Base-by-base conservation (phyloP, 106 monocot species). In the Posidonia australis region DNA sequence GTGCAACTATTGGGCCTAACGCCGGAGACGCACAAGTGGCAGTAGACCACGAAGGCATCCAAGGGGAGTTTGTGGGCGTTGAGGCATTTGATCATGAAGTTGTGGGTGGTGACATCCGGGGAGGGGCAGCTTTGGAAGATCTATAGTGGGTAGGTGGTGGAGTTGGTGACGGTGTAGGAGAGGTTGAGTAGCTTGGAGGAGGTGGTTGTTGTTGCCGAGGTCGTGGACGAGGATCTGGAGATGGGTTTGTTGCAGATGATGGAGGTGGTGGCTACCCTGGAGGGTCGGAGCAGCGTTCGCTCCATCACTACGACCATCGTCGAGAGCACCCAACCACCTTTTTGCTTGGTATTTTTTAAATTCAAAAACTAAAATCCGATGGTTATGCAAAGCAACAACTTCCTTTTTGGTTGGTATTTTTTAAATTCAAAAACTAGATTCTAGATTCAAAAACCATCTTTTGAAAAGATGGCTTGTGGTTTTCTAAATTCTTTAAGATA, bases 1-100 rank as follows among this genome's bases (percentile, higher is more conserved):
- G 80, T 87, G 76, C 69, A 82, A 52, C 68, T 62, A 63, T 83
- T 77, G 31, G 78, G 80, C 10, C 26, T 52, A 27, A 74, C 3
- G 31, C 71, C 72, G n/a, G 44, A 57, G 22, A 62, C 22, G 17
- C 26, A 44, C 64, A 74, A 51, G 42, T 42, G 60, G 42, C 20
- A 23, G 51, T 67, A 74, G 9, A 32, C 17, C 13, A 30, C 26
- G 26, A 67, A 53, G 51, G 74, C 74, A 6, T 24, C 19, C 5
- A 5, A 5, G 1, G 58, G 66, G 43, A 17, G 10, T 12, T 28
- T 53, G 47, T 30, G 29, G 4, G 13, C 46, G 36, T 54, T 54
- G 51, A 61, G 59, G 52, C 29, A 32, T 14, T 57, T 60, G 61
- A 86, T 79, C 76, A 86, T 63, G 64, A 67, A 76, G 64, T 86